These are phyloP conservation scores for Chytriomyces confervae DNA, from an alignment of 192 early-diverging fungal genomes.

Conservation along the genomic window DNA sequence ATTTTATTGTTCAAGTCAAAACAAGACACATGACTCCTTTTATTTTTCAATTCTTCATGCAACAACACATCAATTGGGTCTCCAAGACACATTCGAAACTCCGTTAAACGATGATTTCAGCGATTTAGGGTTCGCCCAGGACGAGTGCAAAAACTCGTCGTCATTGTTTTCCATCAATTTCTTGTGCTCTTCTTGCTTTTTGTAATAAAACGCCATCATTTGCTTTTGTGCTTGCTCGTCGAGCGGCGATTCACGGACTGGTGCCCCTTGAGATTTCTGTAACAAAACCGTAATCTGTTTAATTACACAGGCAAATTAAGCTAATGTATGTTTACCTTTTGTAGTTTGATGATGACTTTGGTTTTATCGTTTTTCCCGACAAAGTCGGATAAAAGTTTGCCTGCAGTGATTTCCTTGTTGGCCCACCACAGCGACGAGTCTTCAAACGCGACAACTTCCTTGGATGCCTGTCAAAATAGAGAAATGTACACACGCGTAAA, in stretches of 20 bases:
- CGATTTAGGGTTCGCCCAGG: slow-evolving; percentile 64
- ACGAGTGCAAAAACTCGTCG: slow-evolving; percentile 59
- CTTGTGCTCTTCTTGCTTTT: slow-evolving; percentile 67
- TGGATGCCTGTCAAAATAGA: slow-evolving; percentile 23
- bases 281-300: slow-evolving; percentile 1
- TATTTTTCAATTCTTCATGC: background rate
- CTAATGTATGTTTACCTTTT: slow-evolving; percentile 48
- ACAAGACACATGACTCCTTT: no score
- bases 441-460: slow-evolving; percentile 27
- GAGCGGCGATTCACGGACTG: slow-evolving; percentile 58
- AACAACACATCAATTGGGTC: slow-evolving; percentile 17
- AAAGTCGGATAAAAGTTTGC: slow-evolving; percentile 59
- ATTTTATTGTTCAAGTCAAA: no score
- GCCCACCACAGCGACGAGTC: slow-evolving; percentile 62
- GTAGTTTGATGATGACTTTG: slow-evolving; percentile 61
- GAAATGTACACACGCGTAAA: background rate
- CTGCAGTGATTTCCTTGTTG: slow-evolving; percentile 58
- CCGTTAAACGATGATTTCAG: slow-evolving; percentile 59
- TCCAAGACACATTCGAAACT: slow-evolving; percentile 50
- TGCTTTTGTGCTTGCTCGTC: slow-evolving; percentile 59
- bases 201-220: slow-evolving; percentile 68
- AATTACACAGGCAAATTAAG: slow-evolving; percentile 5
- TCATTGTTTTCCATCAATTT: slow-evolving; percentile 64
- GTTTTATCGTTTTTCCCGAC: slow-evolving; percentile 67
- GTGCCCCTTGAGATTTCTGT: slow-evolving; percentile 59